Conservation (phyloP, 345 rosid species). For the Eucalyptus tenuipes region DNA sequence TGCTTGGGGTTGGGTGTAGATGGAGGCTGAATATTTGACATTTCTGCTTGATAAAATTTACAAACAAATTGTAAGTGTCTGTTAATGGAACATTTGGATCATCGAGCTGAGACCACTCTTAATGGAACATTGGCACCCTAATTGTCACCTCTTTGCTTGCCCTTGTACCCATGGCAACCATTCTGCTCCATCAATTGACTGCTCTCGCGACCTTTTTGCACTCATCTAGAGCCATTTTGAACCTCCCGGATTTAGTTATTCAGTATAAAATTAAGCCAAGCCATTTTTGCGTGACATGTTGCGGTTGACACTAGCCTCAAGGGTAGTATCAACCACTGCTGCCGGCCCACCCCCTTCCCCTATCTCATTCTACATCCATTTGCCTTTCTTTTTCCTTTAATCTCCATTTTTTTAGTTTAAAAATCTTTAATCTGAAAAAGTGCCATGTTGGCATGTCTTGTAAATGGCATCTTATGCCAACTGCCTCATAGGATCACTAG, state of each 20-base stretch:
- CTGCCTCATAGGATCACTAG: neutral
- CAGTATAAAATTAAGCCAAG: neutral
- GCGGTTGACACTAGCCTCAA: neutral
- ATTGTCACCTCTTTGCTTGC: neutral
- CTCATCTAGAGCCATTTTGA: neutral
- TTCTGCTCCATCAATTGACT: neutral
- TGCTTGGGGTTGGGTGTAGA: neutral
- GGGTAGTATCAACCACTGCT: neutral
- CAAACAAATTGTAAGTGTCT: neutral
- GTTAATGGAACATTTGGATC: neutral
- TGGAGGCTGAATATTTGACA: neutral
- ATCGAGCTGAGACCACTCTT: neutral
- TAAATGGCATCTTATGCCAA: neutral
- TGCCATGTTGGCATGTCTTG: neutral
- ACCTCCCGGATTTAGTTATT: neutral
- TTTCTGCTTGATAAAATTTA: neutral
- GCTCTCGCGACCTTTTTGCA: neutral
- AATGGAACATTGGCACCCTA: neutral
- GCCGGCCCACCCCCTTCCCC: neutral
- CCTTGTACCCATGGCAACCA: neutral
- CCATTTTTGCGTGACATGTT: neutral
- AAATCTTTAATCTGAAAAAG: neutral
- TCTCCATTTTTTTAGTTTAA: neutral
- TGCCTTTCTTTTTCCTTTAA: neutral
- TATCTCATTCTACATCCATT: neutral